Evolutionary conservation across 208 protist genomes (phyloP).

Genomic region (Vickermania ingenoplastis): DNA sequence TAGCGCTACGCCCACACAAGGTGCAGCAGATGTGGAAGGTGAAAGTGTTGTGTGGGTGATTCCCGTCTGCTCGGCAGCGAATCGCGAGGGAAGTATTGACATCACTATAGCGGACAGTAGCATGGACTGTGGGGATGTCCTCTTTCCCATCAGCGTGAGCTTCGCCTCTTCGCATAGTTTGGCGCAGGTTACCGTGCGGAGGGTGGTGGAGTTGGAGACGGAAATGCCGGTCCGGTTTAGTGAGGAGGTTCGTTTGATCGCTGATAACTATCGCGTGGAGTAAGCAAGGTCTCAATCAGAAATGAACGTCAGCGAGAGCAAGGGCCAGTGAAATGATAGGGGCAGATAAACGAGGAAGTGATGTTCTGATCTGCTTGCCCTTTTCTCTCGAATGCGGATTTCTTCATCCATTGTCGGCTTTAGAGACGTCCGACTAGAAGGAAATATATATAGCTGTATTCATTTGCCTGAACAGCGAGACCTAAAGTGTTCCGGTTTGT

Average conservation of each 20-base stretch:
- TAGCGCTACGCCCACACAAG: constrained; percentile 10
- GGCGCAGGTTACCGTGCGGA: constrained; percentile 38
- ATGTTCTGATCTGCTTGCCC: too few relatives aligned
- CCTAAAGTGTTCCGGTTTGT: too few relatives aligned
- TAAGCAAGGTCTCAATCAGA: constrained; percentile 16
- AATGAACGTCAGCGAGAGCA: neutral
- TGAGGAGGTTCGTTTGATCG: constrained; percentile 32
- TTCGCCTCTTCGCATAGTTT: constrained; percentile 34
- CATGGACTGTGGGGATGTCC: constrained; percentile 27
- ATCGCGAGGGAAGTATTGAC: constrained; percentile 64
- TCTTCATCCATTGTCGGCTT: too few relatives aligned
- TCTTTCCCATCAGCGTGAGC: constrained; percentile 67
- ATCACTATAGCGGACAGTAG: constrained; percentile 13
- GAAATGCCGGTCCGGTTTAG: constrained; percentile 52
- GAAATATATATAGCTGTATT: too few relatives aligned
- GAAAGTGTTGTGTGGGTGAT: constrained; percentile 52
- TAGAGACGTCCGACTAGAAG: too few relatives aligned
- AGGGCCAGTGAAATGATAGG: too few relatives aligned
- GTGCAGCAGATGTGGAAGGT: neutral
- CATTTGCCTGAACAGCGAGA: too few relatives aligned
- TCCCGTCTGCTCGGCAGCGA: constrained; percentile 30
- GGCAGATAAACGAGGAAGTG: too few relatives aligned
- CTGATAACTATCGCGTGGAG: constrained; percentile 41
- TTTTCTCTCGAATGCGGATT: too few relatives aligned
- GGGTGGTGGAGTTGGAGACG: constrained; percentile 49